Conservation (phyloP, 108 stramenopile genomes). For the Stephanodiscus triporus region DNA sequence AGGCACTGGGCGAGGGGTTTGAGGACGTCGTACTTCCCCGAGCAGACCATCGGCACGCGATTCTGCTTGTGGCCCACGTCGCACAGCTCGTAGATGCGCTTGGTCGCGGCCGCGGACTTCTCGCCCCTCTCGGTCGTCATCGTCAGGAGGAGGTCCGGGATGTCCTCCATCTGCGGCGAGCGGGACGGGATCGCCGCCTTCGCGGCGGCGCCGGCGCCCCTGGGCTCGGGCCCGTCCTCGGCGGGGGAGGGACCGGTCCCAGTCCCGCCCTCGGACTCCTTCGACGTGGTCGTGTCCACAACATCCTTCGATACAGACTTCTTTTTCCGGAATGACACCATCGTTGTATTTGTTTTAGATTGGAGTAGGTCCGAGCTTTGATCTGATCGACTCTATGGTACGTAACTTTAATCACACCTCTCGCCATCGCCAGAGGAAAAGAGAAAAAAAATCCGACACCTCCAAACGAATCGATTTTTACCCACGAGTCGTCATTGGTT, state of each 20-base stretch:
- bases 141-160: conserved; percentile 85
- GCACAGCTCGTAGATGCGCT: conserved; percentile 91
- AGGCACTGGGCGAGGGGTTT: conserved; percentile 88
- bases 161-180: conserved; percentile 88
- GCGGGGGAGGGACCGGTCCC: neutral
- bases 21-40: conserved; percentile 87
- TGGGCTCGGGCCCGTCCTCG: conserved; percentile 2
- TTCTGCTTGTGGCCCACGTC: conserved; percentile 94
- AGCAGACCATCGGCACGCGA: conserved; percentile 93
- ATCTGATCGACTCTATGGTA: no score
- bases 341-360: neutral
- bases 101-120: conserved; percentile 86
- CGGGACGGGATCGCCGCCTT: conserved; percentile 15
- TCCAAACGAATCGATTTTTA: no score
- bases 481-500: no score
- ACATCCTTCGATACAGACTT: conserved; percentile 34
- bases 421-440: no score
- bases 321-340: conserved; percentile 54
- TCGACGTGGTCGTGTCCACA: conserved; percentile 7
- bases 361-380: no score
- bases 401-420: no score
- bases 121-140: conserved; percentile 88
- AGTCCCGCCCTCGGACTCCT: neutral
- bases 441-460: no score
- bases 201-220: conserved; percentile 12